Evolutionary conservation across 306 rosid genomes (phyloP), one percentile per base, ranked within the genome.

Genomic region (Psophocarpus tetragonolobus): DNA sequence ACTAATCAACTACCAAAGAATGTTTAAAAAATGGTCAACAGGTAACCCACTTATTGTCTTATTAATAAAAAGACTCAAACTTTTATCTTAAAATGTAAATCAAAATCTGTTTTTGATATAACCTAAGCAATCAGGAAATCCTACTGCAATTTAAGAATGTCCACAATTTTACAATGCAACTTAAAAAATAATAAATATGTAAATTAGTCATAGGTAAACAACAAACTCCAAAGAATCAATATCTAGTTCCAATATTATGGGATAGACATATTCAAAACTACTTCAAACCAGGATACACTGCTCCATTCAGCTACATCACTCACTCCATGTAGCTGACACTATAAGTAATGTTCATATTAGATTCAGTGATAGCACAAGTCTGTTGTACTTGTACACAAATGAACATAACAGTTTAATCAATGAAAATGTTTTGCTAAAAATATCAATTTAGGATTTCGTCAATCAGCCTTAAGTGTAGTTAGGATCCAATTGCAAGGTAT

Each of bases 211-310:
- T 8, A 14, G 42, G 26, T 62, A 42, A 63, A 32, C 21, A 72
- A 68, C 62, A 66, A 56, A 58, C 10, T 30, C 29, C 29, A 29
- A 77, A 56, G 24, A 48, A 39, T 54, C 76, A 69, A 78, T 21
- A 57, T 45, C 24, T 15, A 75, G 45, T 23, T 33, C 56, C 4
- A 3, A 45, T 38, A 70, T 30, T 11, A 33, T n/a, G 12, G 50
- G 54, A 54, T 24, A 44, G 57, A 30, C 62, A 74, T 30, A 62
- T 51, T 70, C 74, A 76, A 75, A 73, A 65, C 73, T 61, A 73
- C 56, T 45, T 39, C 18, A 82, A 54, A 71, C 51, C 64, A 74
- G 20, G 62, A 73, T 17, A 26, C 56, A 64, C 4, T 4, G 17
- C 33, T 26, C 45, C 51, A 62, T 62, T 70, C 69, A 69, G 27